Conservation (phyloP, 768 basidiomycete species). For the Stropharia rugosoannulata region DNA sequence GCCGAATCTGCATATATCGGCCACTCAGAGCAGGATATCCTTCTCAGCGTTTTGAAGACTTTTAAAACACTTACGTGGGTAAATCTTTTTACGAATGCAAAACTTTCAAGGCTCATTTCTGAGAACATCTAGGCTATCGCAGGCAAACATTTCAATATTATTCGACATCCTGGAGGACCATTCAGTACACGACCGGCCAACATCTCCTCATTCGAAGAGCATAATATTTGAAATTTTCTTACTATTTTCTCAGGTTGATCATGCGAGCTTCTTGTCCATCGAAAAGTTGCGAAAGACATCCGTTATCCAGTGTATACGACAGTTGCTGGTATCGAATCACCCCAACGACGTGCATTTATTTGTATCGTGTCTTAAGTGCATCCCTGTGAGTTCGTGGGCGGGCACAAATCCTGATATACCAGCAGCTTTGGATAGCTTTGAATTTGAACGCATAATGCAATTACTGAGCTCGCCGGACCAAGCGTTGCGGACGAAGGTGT, state of each 20-base stretch:
- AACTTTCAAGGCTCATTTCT: neutral
- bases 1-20: slow-evolving; percentile 10
- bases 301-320: slow-evolving; percentile 49
- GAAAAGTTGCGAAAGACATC: slow-evolving; percentile 27
- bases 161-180: slow-evolving; percentile 16
- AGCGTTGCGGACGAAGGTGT: slow-evolving; percentile 58
- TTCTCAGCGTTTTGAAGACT: slow-evolving; percentile 14
- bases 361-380: slow-evolving; percentile 56
- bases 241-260: slow-evolving; percentile 27
- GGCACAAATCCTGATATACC: slow-evolving; percentile 52
- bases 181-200: slow-evolving; percentile 1
- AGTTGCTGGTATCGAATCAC: slow-evolving; percentile 55
- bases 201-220: slow-evolving; percentile 8
- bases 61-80: slow-evolving; percentile 13
- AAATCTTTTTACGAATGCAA: neutral
- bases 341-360: slow-evolving; percentile 68
- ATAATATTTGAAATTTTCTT: slow-evolving; percentile 37
- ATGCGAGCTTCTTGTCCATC: slow-evolving; percentile 24
- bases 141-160: slow-evolving; percentile 14
- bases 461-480: slow-evolving; percentile 61
- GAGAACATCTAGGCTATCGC: slow-evolving; percentile 3
- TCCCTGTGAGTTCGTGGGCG: slow-evolving; percentile 67
- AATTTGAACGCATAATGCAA: slow-evolving; percentile 72
- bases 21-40: slow-evolving; percentile 7
- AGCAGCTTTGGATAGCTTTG: slow-evolving; percentile 63